Conservation (phyloP, 2,329 filamentous ascomycete genomes). For the Calonectria honghensis region DNA sequence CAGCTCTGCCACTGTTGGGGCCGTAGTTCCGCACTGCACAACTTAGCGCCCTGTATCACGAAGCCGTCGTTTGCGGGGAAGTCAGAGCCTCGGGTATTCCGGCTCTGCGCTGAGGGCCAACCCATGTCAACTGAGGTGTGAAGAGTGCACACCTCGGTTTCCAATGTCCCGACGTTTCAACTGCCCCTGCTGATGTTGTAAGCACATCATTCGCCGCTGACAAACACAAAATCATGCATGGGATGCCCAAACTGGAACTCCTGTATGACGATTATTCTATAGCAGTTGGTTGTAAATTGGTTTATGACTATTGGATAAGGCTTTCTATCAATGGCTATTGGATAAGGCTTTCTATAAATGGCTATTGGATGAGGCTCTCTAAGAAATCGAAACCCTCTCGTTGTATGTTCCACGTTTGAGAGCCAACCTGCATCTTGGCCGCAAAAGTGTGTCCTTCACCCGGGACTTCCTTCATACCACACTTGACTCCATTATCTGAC, state of each 20-base stretch:
- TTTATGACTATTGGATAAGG: conserved; percentile 36
- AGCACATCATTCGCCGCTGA: background rate
- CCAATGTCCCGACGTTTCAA: conserved; percentile 11
- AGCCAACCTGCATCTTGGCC: conserved; percentile 63
- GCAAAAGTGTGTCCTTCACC: conserved; percentile 67
- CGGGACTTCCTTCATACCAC: conserved; percentile 61
- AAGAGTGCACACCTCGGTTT: conserved; percentile 19
- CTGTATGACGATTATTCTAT: background rate
- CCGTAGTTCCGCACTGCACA: conserved; percentile 9
- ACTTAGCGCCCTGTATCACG: background rate
- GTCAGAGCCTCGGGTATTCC: conserved; percentile 12
- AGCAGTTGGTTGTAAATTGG: background rate
- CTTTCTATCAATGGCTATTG: conserved; percentile 53
- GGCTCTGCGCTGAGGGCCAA: background rate
- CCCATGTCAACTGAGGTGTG: background rate
- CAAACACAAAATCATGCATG: background rate
- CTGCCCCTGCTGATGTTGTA: background rate
- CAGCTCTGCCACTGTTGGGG: background rate
- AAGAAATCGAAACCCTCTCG: conserved; percentile 64
- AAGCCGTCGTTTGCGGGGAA: conserved; percentile 22
- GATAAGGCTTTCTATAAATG: conserved; percentile 59
- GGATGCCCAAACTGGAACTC: background rate
- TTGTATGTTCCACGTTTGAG: conserved; percentile 59
- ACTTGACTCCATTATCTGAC: conserved; percentile 55
- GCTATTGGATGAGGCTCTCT: conserved; percentile 51